Percentiles rank a stretch among this genome's conserved stretches.
Conservation (phyloP, 2,329 filamentous ascomycete species). For the Hypoxylon rubiginosum region DNA sequence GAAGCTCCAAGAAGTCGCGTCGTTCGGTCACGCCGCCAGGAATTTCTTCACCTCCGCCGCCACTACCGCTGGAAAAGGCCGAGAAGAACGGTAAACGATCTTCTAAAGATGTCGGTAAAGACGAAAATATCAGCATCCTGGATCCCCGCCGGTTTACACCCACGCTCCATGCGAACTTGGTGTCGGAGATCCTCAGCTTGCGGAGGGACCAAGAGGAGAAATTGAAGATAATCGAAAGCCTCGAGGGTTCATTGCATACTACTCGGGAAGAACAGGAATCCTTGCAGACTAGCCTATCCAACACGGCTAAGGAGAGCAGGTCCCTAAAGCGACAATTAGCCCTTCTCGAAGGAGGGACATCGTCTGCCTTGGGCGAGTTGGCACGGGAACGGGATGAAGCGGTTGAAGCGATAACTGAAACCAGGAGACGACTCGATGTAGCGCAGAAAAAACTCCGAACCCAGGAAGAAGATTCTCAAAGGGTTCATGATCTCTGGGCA, state of each 20-base stretch:
- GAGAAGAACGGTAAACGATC: slow-evolving; percentile 65
- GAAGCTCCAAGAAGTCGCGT: slow-evolving; percentile 71
- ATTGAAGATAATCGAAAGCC: slow-evolving; percentile 83
- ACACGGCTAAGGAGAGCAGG: slow-evolving; percentile 80
- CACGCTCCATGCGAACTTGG: slow-evolving; percentile 91
- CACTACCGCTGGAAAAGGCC: slow-evolving; percentile 57
- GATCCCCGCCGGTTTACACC: slow-evolving; percentile 95
- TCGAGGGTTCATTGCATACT: slow-evolving; percentile 81
- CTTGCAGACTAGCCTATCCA: slow-evolving; percentile 72
- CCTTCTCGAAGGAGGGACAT: slow-evolving; percentile 87
- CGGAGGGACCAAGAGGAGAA: slow-evolving; percentile 93
- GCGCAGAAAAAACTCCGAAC: slow-evolving; percentile 81
- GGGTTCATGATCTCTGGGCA: slow-evolving; percentile 84
- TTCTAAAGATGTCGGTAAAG: slow-evolving; percentile 70
- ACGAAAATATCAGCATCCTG: slow-evolving; percentile 80
- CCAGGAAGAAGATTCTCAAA: slow-evolving; percentile 86
- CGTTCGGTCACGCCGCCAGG: slow-evolving; percentile 76
- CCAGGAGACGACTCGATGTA: slow-evolving; percentile 81
- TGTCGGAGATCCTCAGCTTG: slow-evolving; percentile 91
- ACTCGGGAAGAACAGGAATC: slow-evolving; percentile 81
- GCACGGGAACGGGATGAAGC: slow-evolving; percentile 88
- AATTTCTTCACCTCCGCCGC: slow-evolving; percentile 69
- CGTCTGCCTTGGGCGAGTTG: slow-evolving; percentile 86
- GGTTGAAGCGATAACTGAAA: slow-evolving; percentile 77
- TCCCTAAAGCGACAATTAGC: slow-evolving; percentile 88